Evolutionary conservation across 805 yeast species (phyloP), one percentile per base, ranked within the genome.

Genomic region (Saccharomycopsis lassenensis): DNA sequence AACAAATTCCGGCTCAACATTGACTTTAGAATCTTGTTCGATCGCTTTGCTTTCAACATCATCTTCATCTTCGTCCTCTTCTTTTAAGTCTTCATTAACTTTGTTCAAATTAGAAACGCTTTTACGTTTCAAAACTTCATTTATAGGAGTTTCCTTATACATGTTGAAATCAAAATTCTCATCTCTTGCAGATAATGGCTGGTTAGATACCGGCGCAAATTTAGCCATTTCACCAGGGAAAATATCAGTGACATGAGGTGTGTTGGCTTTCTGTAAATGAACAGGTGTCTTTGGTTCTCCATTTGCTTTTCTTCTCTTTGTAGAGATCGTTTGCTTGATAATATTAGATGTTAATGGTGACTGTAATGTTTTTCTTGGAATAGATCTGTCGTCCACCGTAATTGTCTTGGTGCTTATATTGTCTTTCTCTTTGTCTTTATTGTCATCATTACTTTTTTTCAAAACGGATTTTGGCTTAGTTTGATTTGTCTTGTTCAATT

Each of bases 141-240:
- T 15, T 11, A 31, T 11, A 7, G 36, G n/a, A 15, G 41, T 39
- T 16, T 39, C 49, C 39, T 47, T 46, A 15, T 42, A 39, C 28
- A 39, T 28, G 14, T 46, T 48, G n/a, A 51, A 21, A 24, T 51
- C 52, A 41, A 67, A 67, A 35, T 51, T 56, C 34, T 59, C 65
- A 16, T 58, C 50, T 46, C 69, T 72, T 0, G 75, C 67, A 27
- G 68, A 61, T 7, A 69, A 52, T 4, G 76, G 75, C 47, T 70
- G 76, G 11, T 73, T 65, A 18, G 55, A 54, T 27, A 66, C 46
- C 7, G 75, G 76, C 0, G 75, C 75, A 15, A 56, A 59, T 40
- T 62, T 59, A 12, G 64, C 52, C 28, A 57, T 56, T 40, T 66
- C 70, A 2, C 67, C 68, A 36, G 58, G 60, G 45, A 65, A 70